Evolutionary conservation across 2,329 filamentous ascomycete genomes (phyloP).

Genomic region (Thermomyces lanuginosus): DNA sequence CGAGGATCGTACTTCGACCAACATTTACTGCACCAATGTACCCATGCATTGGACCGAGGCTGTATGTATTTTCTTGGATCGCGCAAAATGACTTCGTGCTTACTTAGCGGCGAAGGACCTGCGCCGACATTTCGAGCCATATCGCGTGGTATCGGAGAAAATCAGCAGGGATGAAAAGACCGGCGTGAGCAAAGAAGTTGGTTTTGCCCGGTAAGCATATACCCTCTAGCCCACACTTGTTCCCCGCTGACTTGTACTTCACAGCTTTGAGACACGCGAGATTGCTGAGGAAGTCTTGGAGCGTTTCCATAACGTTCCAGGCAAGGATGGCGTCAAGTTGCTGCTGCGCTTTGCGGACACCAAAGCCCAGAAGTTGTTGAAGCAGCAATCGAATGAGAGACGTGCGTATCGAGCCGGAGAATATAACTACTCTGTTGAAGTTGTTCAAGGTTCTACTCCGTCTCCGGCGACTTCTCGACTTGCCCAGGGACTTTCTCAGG

Average conservation of each 20-base stretch:
- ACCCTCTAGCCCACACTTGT: background rate
- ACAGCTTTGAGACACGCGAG: conserved; percentile 82
- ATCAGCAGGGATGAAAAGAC: conserved; percentile 75
- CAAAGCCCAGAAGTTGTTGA: conserved; percentile 87
- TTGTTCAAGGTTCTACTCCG: conserved; percentile 29
- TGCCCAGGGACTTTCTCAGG: conserved; percentile 22
- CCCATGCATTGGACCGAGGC: conserved; percentile 84
- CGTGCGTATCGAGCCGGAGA: conserved; percentile 93
- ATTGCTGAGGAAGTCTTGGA: conserved; percentile 79
- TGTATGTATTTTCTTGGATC: conserved; percentile 35
- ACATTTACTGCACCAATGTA: conserved; percentile 94
- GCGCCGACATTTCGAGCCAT: conserved; percentile 44
- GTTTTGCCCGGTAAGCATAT: conserved; percentile 65
- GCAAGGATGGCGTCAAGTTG: conserved; percentile 64
- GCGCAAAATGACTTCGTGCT: background rate
- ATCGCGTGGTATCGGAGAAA: conserved; percentile 72
- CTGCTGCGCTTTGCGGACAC: conserved; percentile 97
- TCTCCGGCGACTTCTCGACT: conserved; percentile 28
- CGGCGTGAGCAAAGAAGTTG: conserved; percentile 88
- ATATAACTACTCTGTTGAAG: conserved; percentile 50
- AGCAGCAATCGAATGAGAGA: conserved; percentile 86
- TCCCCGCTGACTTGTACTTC: conserved; percentile 8
- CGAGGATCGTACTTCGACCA: conserved; percentile 75
- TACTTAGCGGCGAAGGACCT: conserved; percentile 39
- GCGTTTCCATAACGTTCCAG: conserved; percentile 67